These are phyloP conservation scores for Chalciporus sphaerocephalus DNA, from an alignment of 768 basidiomycete species.

Conservation along the genomic window DNA sequence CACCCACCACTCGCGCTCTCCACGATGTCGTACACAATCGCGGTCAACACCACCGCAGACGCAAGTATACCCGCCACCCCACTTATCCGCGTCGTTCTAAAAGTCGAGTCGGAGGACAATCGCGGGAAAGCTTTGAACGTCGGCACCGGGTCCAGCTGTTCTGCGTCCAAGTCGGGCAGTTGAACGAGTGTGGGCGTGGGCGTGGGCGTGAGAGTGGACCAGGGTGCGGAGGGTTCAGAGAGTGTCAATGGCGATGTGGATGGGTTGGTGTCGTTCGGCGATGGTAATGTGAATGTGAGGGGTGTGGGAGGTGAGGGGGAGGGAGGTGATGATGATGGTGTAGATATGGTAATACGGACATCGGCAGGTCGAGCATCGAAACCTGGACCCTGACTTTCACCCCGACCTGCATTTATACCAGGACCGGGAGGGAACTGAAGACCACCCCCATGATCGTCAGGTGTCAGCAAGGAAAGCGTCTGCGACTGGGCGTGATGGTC, in stretches of 20 bases:
- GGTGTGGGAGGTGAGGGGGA: not conserved
- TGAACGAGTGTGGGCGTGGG: not conserved
- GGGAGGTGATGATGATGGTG: not conserved
- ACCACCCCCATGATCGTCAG: not conserved
- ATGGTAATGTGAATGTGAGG: not conserved
- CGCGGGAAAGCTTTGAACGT: slow-evolving; percentile 16
- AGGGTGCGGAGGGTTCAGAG: not conserved
- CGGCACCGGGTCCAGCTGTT: not conserved
- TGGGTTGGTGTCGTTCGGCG: not conserved
- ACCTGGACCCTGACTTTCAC: no score
- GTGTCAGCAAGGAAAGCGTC: not conserved
- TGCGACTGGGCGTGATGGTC: no score
- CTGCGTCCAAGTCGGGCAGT: not conserved
- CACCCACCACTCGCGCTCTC: not conserved
- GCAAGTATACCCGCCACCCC: slow-evolving; percentile 1
- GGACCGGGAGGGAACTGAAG: not conserved
- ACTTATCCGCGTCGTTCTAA: slow-evolving; percentile 15
- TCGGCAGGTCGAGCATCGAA: not conserved
- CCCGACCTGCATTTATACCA: no score
- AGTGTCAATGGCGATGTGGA: no score
- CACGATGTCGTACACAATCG: slow-evolving; percentile 16
- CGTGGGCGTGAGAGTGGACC: slow-evolving; percentile 1
- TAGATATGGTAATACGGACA: slow-evolving; percentile 6
- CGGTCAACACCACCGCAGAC: slow-evolving; percentile 12
- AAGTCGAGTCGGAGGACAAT: slow-evolving; percentile 1